phyloP scores from a whole-genome alignment of 495 filamentous ascomycete genomes.

The Acidomyces sp. region DNA sequence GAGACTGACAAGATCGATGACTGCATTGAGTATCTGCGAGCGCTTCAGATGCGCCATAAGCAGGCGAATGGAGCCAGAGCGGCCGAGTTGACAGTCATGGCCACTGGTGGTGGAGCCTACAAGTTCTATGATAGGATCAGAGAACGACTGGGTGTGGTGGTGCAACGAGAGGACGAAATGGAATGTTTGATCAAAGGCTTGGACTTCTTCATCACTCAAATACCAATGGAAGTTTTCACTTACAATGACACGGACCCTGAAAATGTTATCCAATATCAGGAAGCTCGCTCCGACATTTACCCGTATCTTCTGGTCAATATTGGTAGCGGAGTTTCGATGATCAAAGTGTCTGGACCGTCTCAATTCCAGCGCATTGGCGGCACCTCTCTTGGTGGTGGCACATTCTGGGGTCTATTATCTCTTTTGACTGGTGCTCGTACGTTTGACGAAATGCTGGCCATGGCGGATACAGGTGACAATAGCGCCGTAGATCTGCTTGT shows the following conservation, averaged over 20 bases:
- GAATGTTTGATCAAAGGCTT: conserved; percentile 96
- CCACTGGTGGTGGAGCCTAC: conserved; percentile 87
- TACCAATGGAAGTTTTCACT: conserved; percentile 90
- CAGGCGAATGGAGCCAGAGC: conserved; percentile 45
- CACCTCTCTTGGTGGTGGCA: conserved; percentile 87
- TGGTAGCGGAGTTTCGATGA: conserved; percentile 96
- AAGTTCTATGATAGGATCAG: conserved; percentile 89
- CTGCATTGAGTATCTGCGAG: conserved; percentile 76
- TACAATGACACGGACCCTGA: conserved; percentile 82
- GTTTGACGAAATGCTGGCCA: conserved; percentile 89
- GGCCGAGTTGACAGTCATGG: conserved; percentile 71
- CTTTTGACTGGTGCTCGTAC: conserved; percentile 78
- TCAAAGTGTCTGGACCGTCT: conserved; percentile 84
- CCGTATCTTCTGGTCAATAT: conserved; percentile 98
- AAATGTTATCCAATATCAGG: conserved; percentile 50
- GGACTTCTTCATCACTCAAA: conserved; percentile 97
- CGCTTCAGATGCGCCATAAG: conserved; percentile 66
- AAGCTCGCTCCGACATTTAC: conserved; percentile 60
- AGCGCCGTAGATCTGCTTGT: conserved; percentile 90
- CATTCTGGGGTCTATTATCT: conserved; percentile 86
- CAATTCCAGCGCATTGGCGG: conserved; percentile 83
- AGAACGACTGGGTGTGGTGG: conserved; percentile 67
- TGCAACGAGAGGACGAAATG: conserved; percentile 94
- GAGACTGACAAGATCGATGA: conserved; percentile 88
- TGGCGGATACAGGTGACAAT: conserved; percentile 92